Evolutionary conservation across 768 basidiomycete genomes (phyloP).

Genomic region (Inosperma sp.): DNA sequence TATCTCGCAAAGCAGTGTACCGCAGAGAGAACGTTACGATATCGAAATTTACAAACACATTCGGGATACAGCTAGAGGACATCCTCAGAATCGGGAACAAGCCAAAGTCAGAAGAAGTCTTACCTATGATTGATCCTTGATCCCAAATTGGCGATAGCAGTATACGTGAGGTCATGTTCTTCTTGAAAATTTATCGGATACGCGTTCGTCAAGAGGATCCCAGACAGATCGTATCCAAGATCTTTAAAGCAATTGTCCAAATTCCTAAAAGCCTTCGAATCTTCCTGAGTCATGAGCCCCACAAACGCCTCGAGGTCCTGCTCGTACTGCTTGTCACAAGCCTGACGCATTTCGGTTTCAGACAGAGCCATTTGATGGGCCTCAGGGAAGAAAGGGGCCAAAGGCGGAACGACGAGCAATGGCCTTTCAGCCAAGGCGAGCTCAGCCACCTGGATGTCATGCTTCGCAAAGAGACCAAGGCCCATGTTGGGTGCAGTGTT

Average conservation of each 20-base stretch:
- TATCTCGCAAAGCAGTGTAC: background rate
- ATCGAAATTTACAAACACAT: background rate
- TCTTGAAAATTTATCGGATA: background rate
- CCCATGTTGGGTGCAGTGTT: slow-evolving; percentile 12
- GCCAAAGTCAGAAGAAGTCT: background rate
- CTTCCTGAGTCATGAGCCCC: background rate
- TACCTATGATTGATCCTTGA: slow-evolving; percentile 8
- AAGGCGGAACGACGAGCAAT: background rate
- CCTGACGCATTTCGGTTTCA: background rate
- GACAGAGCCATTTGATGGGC: background rate
- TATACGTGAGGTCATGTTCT: background rate
- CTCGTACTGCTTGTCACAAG: background rate
- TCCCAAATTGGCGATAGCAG: background rate
- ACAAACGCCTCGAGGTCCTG: background rate
- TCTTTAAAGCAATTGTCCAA: background rate
- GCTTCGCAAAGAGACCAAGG: slow-evolving; percentile 1
- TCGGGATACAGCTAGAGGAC: background rate
- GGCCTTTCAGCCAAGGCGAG: slow-evolving; percentile 3
- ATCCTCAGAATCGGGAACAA: background rate
- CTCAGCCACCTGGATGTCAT: background rate
- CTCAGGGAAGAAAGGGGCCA: background rate
- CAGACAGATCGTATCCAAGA: background rate
- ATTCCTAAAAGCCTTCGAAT: background rate
- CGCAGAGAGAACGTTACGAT: background rate
- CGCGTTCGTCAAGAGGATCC: background rate